Percentiles rank a stretch among this genome's conserved stretches.
Conservation (phyloP, 148 eudicot genomes). For the Arctostaphylos glauca region DNA sequence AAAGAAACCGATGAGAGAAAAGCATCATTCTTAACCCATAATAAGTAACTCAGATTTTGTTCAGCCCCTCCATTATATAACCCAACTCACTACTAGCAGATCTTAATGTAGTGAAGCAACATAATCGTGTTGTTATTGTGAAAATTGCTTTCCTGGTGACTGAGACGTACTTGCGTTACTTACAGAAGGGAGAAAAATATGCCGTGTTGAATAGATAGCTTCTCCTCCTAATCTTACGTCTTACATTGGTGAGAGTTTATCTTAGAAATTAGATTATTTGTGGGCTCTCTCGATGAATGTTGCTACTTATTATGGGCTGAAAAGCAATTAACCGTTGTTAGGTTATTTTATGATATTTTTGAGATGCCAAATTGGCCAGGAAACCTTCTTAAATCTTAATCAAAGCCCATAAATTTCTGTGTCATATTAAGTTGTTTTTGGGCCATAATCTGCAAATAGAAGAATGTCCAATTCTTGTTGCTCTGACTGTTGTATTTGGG, state of each 20-base stretch:
- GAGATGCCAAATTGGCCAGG: not conserved
- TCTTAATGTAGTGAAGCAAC: not conserved
- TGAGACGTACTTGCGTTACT: not conserved
- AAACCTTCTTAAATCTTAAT: not conserved
- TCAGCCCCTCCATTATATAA: not conserved
- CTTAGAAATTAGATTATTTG: not conserved
- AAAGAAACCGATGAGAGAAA: not conserved
- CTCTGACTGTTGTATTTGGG: not conserved
- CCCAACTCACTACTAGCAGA: not conserved
- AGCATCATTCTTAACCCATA: not conserved
- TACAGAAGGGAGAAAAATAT: not conserved
- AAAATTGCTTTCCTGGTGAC: not conserved
- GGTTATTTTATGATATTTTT: not conserved
- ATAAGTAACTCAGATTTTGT: not conserved
- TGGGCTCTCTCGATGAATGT: not conserved
- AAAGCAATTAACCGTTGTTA: not conserved
- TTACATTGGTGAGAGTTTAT: not conserved
- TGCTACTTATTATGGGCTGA: not conserved
- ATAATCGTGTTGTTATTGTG: not conserved
- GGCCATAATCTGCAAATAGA: slow-evolving; percentile 17
- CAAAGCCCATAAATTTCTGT: not conserved
- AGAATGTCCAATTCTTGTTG: not conserved
- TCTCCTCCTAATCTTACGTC: not conserved
- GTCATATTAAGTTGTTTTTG: slow-evolving; percentile 10
- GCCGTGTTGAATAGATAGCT: not conserved